Conservation (phyloP, 495 filamentous ascomycete species). For the Rhypophila decipiens region DNA sequence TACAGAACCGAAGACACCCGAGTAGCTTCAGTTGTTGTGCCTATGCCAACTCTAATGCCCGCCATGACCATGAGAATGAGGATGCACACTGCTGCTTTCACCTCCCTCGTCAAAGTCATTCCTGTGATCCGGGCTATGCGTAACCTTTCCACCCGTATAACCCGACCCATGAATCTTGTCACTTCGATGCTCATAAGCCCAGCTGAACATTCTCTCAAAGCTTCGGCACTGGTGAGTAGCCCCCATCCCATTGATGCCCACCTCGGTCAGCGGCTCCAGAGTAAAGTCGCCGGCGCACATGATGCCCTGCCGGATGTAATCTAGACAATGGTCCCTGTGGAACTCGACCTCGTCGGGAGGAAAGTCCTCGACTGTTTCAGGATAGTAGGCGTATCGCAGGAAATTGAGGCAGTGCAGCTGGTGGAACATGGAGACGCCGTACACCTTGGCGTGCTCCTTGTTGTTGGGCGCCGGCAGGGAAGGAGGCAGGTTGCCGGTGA, state of each 20-base stretch:
- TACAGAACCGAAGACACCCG: too few species aligned
- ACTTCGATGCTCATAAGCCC: slow-evolving; percentile 4
- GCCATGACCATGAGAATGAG: neutral
- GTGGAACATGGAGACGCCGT: slow-evolving; percentile 16
- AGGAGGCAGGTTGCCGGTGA: neutral
- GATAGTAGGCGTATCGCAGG: slow-evolving; percentile 5
- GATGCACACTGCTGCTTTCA: neutral
- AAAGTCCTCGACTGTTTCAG: neutral
- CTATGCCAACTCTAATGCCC: too few species aligned
- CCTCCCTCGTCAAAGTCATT: slow-evolving; percentile 2
- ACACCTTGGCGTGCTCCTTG: slow-evolving; percentile 1
- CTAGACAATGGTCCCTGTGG: slow-evolving; percentile 22
- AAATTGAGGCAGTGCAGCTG: slow-evolving; percentile 20
- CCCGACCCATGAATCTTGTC: slow-evolving; percentile 1
- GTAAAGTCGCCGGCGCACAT: slow-evolving; percentile 28
- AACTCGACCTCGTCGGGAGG: neutral
- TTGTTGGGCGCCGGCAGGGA: slow-evolving; percentile 4
- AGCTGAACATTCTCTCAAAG: slow-evolving; percentile 4
- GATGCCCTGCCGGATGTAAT: slow-evolving; percentile 11
- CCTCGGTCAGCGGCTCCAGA: slow-evolving; percentile 4
- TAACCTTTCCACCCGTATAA: neutral
- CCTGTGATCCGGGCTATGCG: neutral
- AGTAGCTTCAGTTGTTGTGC: too few species aligned
- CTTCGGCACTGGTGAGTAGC: slow-evolving; percentile 4
- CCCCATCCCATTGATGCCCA: slow-evolving; percentile 3